Base-by-base conservation (phyloP, 768 basidiomycete genomes). In the Cubamyces sp. region DNA sequence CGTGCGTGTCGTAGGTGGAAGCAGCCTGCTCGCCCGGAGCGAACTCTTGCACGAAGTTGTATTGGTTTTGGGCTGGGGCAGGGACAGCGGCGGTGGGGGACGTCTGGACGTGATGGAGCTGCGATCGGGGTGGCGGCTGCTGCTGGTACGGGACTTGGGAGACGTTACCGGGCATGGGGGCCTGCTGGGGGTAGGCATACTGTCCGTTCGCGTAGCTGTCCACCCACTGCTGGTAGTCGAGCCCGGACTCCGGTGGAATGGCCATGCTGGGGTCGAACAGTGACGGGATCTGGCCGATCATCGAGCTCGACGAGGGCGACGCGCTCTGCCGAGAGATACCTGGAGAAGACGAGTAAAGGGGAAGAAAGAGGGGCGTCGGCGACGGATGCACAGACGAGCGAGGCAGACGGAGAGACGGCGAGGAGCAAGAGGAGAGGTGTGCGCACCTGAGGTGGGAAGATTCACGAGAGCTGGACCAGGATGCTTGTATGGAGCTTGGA, bases 201-300 rank as follows among this genome's bases (percentile, higher is more conserved):
- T 58, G 60, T 42, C 64, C 55, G 52, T 34, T 48, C 37, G 25
- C 19, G 40, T 55, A 70, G 57, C 41, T 64, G 16, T 62, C 65
- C 47, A 66, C 60, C 66, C 66, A 70, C 34, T 64, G 62, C 50
- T 67, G 60, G 58, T 70, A 67, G 53, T 66, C 63, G 28, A 49
- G 56, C 46, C 60, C 63, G 48, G 48, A 49, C 39, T 67, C 58
- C 28, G 58, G 62, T 41, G 58, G 55, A 39, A 51, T 48, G 5
- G 61, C 66, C 40, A 66, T 58, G 46, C 50, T 59, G 37, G 66
- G 66, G 48, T 68, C 69, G 63, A 62, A 70, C 43, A 70, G 64
- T 19, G 65, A 66, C n/a, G 66, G 66, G 25, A 65, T 60, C 43
- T 61, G 58, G 30, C 62, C 66, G 63, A 68, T 64, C 64, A 70